Evolutionary conservation across 371 early-diverging fungal genomes (phyloP), one percentile per base, ranked within the genome.

Genomic region (Synchytrium microbalum): DNA sequence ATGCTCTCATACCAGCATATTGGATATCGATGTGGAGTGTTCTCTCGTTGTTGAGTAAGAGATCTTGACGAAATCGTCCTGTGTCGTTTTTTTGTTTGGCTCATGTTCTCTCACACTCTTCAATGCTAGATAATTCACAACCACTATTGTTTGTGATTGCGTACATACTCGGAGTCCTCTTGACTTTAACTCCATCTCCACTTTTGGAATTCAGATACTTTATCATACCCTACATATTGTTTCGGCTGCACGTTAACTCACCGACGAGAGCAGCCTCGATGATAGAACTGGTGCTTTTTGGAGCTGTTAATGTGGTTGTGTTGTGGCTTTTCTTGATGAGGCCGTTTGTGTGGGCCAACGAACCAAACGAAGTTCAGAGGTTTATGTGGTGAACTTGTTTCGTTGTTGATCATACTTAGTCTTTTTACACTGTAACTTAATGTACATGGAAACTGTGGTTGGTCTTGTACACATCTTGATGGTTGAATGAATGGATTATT

Each of bases 301-400:
- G 68, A 1, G 51, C 46, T 1, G 62, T 91, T 54, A 92, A 92
- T 64, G 64, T 69, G 0, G 65, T 67, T 3, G 88, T 90, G 1
- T 30, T 89, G 2, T 87, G 79, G 67, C 58, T 92, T 60, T 93
- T 92, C 72, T 64, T 92, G 52, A 69, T 75, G 59, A 64, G 75
- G 29, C 86, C 91, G 5, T 96, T 96, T 70, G 67, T 58, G 19
- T 91, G 93, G 92, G 32, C 74, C 2, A 74, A 77, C 31, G 86
- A 87, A 63, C 87, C 87, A 5, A 84, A 79, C 0, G 71, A 64
- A 23, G 52, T 73, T 25, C 92, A 92, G 74, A 77, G 94, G 62
- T 96, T 96, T 72, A 92, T 95, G 92, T 96, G 93, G 93, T 95
- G 63, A 71, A 69, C n/a, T n/a, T n/a, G n/a, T n/a, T n/a, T n/a